Evolutionary conservation across 331 rosid genomes (phyloP).

Genomic region (Rosa hybrid): DNA sequence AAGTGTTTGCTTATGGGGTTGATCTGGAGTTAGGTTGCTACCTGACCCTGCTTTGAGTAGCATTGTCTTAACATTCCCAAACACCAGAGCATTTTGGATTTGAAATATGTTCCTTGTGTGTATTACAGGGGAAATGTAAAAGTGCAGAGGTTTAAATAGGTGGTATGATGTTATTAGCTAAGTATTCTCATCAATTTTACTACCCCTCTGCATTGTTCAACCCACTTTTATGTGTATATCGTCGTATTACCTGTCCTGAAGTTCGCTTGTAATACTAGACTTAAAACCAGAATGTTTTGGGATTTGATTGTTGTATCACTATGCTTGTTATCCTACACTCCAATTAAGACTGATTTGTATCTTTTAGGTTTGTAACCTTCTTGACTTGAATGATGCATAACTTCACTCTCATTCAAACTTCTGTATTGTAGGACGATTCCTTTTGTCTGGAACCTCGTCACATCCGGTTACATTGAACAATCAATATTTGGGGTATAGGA

Average conservation of each 20-base stretch:
- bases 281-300: background rate
- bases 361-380: constrained; percentile 7
- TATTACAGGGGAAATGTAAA: background rate
- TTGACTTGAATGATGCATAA: constrained; percentile 9
- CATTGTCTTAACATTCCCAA: background rate
- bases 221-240: background rate
- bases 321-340: background rate
- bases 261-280: background rate
- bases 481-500: constrained; percentile 70
- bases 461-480: constrained; percentile 84
- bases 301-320: background rate
- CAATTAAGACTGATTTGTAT: background rate
- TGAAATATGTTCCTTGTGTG: background rate
- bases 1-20: background rate
- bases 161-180: background rate
- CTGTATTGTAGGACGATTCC: constrained; percentile 79
- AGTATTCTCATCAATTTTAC: background rate
- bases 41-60: background rate
- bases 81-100: background rate
- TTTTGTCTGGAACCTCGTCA: constrained; percentile 86
- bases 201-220: background rate
- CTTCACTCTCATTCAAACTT: constrained; percentile 12
- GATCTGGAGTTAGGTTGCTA: constrained; percentile 9
- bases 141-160: background rate
- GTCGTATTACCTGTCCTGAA: background rate